Conservation (phyloP, 352 stramenopile species). For the Phytophthora agathidicida region DNA sequence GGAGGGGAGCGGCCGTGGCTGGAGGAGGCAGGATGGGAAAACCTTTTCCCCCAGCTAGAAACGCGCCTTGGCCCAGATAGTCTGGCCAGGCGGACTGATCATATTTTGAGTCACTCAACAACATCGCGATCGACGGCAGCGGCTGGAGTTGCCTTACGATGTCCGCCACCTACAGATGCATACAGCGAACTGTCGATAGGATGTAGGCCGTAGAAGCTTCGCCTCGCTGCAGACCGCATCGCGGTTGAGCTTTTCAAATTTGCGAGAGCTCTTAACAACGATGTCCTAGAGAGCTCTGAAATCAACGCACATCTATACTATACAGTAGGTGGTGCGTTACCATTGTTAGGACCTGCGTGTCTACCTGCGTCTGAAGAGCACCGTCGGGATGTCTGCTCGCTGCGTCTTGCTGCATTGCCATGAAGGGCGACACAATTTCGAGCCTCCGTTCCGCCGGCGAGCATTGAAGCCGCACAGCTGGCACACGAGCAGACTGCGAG, state of each 20-base stretch:
- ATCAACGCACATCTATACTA: too few species aligned
- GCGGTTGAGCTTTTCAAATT: too few species aligned
- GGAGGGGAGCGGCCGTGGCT: not conserved
- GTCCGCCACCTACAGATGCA: conserved; percentile 25
- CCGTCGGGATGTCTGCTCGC: conserved; percentile 11
- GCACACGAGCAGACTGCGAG: conserved; percentile 15
- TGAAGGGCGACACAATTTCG: not conserved
- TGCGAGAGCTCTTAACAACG: not conserved
- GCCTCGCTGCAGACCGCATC: too few species aligned
- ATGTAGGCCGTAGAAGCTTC: conserved; percentile 19
- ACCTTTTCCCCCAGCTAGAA: conserved; percentile 17
- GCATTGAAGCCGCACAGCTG: conserved; percentile 16
- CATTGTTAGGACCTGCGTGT: conserved; percentile 3
- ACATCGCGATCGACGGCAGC: conserved; percentile 15
- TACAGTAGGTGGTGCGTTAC: not conserved
- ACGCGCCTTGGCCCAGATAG: too few species aligned
- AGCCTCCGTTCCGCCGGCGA: not conserved
- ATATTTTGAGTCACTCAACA: conserved; percentile 19
- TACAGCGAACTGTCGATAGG: conserved; percentile 17
- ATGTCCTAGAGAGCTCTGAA: too few species aligned
- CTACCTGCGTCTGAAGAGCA: conserved; percentile 23
- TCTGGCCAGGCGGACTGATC: conserved; percentile 24
- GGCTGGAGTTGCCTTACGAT: not conserved
- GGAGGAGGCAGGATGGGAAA: conserved; percentile 34
- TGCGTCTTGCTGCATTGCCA: conserved; percentile 3